Evolutionary conservation across 192 early-diverging fungal species (phyloP).

Genomic region (Coemansia sp.): DNA sequence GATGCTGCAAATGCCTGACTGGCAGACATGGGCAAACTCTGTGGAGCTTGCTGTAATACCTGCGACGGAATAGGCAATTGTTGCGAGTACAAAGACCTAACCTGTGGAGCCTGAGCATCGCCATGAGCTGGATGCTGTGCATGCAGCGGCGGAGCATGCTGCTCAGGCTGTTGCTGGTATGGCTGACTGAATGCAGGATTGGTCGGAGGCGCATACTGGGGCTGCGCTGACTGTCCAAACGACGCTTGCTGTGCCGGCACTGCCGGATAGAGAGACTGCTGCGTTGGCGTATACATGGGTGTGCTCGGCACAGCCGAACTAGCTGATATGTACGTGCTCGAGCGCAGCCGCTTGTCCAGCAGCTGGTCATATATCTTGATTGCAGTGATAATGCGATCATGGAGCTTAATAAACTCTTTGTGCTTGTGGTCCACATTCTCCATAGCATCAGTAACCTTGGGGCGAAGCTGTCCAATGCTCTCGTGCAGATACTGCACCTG

Average conservation of each 20-base stretch:
- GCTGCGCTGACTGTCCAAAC: constrained; percentile 35
- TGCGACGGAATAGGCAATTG: constrained; percentile 13
- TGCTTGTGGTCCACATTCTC: constrained; percentile 80
- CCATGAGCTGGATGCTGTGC: constrained; percentile 6
- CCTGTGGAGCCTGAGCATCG: constrained; percentile 6
- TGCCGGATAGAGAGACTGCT: constrained; percentile 44
- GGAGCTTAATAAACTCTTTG: constrained; percentile 71
- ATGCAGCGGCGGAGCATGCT: constrained; percentile 20
- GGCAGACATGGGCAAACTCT: constrained; percentile 14
- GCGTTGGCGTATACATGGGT: constrained; percentile 20
- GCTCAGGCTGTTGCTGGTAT: constrained; percentile 18
- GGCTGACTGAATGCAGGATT: constrained; percentile 11
- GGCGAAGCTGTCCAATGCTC: constrained; percentile 84
- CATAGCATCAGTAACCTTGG: constrained; percentile 74
- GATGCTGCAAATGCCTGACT: constrained; percentile 12
- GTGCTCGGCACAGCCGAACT: constrained; percentile 15
- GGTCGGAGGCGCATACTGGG: constrained; percentile 22
- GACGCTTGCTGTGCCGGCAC: constrained; percentile 26
- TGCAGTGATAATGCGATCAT: constrained; percentile 79
- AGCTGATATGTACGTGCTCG: constrained; percentile 30
- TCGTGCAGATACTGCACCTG: constrained; percentile 82
- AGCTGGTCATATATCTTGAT: constrained; percentile 85
- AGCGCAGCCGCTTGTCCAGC: constrained; percentile 72
- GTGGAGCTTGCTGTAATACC: constrained; percentile 19
- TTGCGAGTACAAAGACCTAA: constrained; percentile 1